Base-by-base conservation (phyloP, 2,329 filamentous ascomycete species). In the Dactylellina drechsleri region DNA sequence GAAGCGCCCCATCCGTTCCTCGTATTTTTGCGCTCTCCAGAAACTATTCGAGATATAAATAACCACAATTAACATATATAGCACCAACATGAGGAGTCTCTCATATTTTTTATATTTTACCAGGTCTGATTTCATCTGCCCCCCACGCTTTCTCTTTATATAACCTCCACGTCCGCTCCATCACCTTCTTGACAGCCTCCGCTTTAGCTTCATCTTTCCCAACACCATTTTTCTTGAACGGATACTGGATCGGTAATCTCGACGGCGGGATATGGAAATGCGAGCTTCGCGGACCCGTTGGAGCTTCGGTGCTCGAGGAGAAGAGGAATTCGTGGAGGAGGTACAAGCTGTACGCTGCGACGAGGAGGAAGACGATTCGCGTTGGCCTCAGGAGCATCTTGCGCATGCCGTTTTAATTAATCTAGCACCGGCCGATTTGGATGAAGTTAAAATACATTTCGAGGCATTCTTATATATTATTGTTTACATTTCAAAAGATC, bases 1-100 rank as follows among this genome's bases (percentile, higher is more conserved):
- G 89, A 93, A 31, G 92, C 91, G 26, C 92, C 92, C 92, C 92
- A 96, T 66, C 88, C 90, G 79, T 93, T 93, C 76, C 91, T 93
- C 73, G 31, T 49, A 26, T 62, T 68, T 16, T 40, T 13, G 15
- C 57, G 28, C 31, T 81, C 52, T 79, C 81, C 20, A 36, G 61
- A 50, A 18, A 62, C 36, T 40, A 45, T 6, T 26, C 6, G 3
- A 36, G 6, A 23, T n/a, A 13, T 15, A 12, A 18, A 31, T n/a
- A 54, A 8, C 10, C 31, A 36, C 31, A 36, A 36, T 36, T 36
- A 36, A 36, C 31, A 36, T 36, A 36, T 36, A 36, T 36, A 3
- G 23, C 23, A 23, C 23, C 23, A 23, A 23, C 4, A 23, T 36
- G 6, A 36, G 31, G 43, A 47, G 43, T 15, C 13, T 31, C n/a